A percentile compares a stretch with the other conserved stretches of the same genome.
These are phyloP conservation scores for Perkinsela sp. DNA, from an alignment of 208 protist species.

Conservation along the genomic window DNA sequence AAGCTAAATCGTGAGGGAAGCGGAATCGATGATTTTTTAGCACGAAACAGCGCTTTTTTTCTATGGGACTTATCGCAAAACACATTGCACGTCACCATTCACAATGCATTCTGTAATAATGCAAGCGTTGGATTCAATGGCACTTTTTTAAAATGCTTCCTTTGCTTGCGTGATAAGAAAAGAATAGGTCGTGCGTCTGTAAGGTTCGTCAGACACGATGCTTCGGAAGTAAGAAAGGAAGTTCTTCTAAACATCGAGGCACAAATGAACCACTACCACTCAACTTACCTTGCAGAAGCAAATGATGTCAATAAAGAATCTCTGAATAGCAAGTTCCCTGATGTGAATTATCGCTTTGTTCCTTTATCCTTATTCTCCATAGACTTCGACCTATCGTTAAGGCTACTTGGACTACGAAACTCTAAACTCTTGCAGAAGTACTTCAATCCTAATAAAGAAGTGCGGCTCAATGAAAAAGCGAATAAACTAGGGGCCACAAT, in stretches of 20 bases:
- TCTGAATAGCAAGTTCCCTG: background rate
- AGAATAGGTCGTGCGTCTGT: background rate
- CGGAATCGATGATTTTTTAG: background rate
- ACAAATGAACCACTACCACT: too few relatives aligned
- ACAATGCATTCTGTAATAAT: background rate
- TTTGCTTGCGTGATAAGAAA: background rate
- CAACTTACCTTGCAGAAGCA: too few relatives aligned
- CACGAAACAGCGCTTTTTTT: background rate
- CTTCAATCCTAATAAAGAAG: constrained; percentile 12
- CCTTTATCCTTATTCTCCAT: constrained; percentile 14
- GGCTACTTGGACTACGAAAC: constrained; percentile 30
- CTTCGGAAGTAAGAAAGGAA: background rate
- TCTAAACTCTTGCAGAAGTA: constrained; percentile 37
- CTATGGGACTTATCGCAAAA: background rate
- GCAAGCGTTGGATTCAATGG: background rate
- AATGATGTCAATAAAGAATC: too few relatives aligned
- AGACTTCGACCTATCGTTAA: constrained; percentile 42
- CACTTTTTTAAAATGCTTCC: background rate
- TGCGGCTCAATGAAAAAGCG: constrained; percentile 8
- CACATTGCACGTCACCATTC: background rate
- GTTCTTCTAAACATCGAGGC: too few relatives aligned
- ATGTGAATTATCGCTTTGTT: background rate
- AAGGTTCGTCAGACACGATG: background rate
- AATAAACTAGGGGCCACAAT: background rate
- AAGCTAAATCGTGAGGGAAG: too few relatives aligned